Evolutionary conservation across 352 stramenopile species (phyloP).

Genomic region (Blastocystis sp.): DNA sequence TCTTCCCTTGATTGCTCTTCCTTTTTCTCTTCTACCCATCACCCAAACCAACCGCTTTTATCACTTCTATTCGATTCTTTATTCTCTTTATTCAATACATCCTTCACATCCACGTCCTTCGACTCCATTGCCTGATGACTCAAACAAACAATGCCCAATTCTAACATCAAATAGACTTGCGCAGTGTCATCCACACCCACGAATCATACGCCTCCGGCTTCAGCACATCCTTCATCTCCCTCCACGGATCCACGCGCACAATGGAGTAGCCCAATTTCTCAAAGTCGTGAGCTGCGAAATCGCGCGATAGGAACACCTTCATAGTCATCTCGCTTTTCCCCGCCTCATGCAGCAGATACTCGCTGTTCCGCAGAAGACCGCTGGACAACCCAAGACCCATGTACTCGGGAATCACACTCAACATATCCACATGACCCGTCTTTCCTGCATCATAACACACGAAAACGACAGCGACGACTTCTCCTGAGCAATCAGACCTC

Average conservation of each 20-base stretch:
- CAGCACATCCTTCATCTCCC: slow-evolving; percentile 7
- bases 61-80: too few relatives aligned
- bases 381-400: slow-evolving; percentile 29
- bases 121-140: background rate
- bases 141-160: background rate
- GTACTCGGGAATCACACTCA: slow-evolving; percentile 38
- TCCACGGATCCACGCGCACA: background rate
- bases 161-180: slow-evolving; percentile 8
- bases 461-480: slow-evolving; percentile 13
- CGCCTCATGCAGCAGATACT: slow-evolving; percentile 32
- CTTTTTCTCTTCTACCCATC: background rate
- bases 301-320: background rate
- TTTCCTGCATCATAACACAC: background rate
- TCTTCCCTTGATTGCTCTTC: background rate
- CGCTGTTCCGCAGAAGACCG: background rate
- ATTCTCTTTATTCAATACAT: too few relatives aligned
- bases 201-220: background rate
- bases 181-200: background rate
- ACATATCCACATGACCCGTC: background rate
- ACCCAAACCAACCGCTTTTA: too few relatives aligned
- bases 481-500: background rate
- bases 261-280: background rate
- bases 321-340: background rate
- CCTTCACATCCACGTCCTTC: too few relatives aligned
- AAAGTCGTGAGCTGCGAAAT: background rate